A percentile compares a stretch with the other conserved stretches of the same genome.
phyloP scores from a whole-genome alignment of 441 rosid species.

The Hura crepitans region DNA sequence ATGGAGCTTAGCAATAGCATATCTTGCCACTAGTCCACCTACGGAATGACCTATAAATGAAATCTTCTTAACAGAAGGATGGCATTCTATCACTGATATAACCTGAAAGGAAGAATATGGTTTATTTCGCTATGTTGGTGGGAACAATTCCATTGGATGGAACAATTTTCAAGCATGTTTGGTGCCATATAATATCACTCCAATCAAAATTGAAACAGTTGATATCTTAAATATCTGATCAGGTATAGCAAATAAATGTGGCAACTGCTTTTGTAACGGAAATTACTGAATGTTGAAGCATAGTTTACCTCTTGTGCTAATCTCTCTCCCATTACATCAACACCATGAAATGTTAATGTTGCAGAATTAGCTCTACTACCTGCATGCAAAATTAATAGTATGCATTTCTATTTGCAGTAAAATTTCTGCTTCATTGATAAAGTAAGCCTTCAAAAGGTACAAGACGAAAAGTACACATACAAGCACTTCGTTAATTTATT shows the following conservation, averaged over 20 bases:
- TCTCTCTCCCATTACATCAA: constrained; percentile 92
- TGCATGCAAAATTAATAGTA: constrained; percentile 33
- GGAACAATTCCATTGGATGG: too few relatives aligned
- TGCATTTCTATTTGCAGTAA: too few relatives aligned
- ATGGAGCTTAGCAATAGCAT: constrained; percentile 81
- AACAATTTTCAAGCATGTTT: too few relatives aligned
- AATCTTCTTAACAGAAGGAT: constrained; percentile 61
- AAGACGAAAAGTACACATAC: too few relatives aligned
- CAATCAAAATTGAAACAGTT: too few relatives aligned
- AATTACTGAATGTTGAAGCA: too few relatives aligned
- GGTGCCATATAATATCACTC: too few relatives aligned
- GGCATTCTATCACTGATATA: constrained; percentile 49
- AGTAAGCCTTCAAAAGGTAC: too few relatives aligned
- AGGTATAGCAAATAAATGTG: not conserved
- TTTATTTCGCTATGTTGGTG: constrained; percentile 3
- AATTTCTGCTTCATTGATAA: too few relatives aligned
- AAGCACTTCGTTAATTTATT: too few relatives aligned
- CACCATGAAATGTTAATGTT: constrained; percentile 85
- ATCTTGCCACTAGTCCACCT: constrained; percentile 94
- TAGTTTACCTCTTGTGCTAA: constrained; percentile 91
- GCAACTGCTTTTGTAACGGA: too few relatives aligned
- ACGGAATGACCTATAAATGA: constrained; percentile 93
- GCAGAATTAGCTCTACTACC: constrained; percentile 80
- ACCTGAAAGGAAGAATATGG: constrained; percentile 43
- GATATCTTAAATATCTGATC: not conserved